Evolutionary conservation across 1,139 yeast species (phyloP), one percentile per base, ranked within the genome.

Genomic region (Yamadazyma siamensis): DNA sequence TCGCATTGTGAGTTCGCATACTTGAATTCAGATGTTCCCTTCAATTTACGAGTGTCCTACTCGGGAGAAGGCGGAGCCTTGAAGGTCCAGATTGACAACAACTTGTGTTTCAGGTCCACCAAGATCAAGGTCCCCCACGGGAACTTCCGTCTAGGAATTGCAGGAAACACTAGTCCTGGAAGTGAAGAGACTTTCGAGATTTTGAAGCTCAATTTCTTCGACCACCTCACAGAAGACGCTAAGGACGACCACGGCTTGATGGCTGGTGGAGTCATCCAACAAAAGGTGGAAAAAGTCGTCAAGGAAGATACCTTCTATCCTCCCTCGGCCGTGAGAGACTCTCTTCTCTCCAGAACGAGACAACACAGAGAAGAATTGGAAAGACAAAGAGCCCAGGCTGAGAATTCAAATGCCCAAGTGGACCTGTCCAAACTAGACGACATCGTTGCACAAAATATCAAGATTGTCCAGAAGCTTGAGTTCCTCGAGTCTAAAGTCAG

Each of bases 21-120:
- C 46, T 79, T 81, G 49, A 79, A 76, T 43, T 76, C 86, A 0
- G 74, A 75, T 40, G 83, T 81, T 6, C 91, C 94, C 6, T 63
- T 74, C 23, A 79, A 84, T 1, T 34, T 81, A n/a, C 71, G 88
- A 54, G 45, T 82, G 10, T 73, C 82, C 3, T 81, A 80, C 45
- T 69, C 77, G 20, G 53, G 56, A n/a, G 23, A 39, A 1, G 39
- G 41, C 17, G 60, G 62, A 19, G 54, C 69, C 46, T 65, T 83
- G 38, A 79, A 80, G 43, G 68, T 82, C 12, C 87, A 83, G 43
- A 56, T 80, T 26, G 87, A 83, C 50, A 83, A 83, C 49, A 76
- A 73, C 43, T 62, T 83, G 34, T 78, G 88, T 49, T 76, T 82
- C 56, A 78, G 77, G 49, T 79, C 88, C 0, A 71, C 74, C 38